Conservation (phyloP, 2,329 filamentous ascomycete genomes). For the Cytospora piceicola region DNA sequence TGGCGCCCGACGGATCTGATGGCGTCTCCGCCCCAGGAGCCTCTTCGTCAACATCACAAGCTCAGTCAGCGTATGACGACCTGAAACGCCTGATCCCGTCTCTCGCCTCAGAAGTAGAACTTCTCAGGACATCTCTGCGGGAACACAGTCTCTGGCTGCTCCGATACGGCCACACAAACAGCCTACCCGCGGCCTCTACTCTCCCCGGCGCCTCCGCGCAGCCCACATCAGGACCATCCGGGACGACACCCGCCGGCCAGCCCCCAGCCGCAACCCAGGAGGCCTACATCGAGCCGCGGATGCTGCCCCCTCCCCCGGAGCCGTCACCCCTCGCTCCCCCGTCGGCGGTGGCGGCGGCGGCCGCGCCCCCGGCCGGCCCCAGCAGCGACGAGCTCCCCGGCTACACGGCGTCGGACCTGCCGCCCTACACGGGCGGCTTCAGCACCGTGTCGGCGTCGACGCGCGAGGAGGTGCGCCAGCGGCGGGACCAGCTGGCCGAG, state of each 20-base stretch:
- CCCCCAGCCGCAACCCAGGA: slow-evolving; percentile 5
- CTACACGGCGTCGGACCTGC: slow-evolving; percentile 38
- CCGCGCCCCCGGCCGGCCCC: slow-evolving; percentile 15
- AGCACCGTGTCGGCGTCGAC: slow-evolving; percentile 35
- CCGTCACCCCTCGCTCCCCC: neutral
- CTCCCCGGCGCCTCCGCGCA: neutral
- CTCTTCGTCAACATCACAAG: slow-evolving; percentile 26
- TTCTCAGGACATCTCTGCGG: slow-evolving; percentile 37
- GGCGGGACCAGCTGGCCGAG: slow-evolving; percentile 37
- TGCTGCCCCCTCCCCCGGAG: slow-evolving; percentile 1
- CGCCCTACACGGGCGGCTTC: slow-evolving; percentile 35
- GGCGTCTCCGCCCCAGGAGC: neutral
- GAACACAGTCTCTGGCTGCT: slow-evolving; percentile 40
- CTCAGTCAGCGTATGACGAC: slow-evolving; percentile 36
- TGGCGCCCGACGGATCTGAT: neutral
- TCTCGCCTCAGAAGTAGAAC: slow-evolving; percentile 38
- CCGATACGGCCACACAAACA: slow-evolving; percentile 34
- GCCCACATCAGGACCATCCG: slow-evolving; percentile 7
- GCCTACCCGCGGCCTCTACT: slow-evolving; percentile 14
- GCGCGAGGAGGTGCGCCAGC: slow-evolving; percentile 36
- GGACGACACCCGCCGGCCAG: slow-evolving; percentile 11
- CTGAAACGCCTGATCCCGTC: slow-evolving; percentile 36
- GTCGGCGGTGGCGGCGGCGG: neutral
- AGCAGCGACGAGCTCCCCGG: slow-evolving; percentile 34
- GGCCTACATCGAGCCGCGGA: slow-evolving; percentile 10